Evolutionary conservation across 1,284 basidiomycete species (phyloP).

Genomic region (Sporisorium scitamineum): DNA sequence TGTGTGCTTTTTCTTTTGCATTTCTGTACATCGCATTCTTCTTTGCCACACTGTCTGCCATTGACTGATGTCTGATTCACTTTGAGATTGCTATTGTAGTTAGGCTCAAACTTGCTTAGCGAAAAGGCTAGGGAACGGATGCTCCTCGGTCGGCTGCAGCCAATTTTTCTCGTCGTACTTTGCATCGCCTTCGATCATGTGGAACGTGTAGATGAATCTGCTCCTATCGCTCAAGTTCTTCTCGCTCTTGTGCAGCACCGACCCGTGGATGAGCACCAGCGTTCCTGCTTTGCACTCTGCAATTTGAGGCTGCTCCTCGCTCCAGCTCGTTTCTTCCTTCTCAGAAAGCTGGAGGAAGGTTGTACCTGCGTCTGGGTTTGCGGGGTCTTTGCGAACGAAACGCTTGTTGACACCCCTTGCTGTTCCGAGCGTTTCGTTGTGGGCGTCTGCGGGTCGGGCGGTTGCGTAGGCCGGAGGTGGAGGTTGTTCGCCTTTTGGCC

Average conservation of each 20-base stretch:
- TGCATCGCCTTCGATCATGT: slow-evolving; percentile 63
- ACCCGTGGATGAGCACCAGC: slow-evolving; percentile 62
- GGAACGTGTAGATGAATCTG: slow-evolving; percentile 65
- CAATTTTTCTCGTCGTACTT: slow-evolving; percentile 60
- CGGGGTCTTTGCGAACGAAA: slow-evolving; percentile 47
- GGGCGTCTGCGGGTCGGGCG: slow-evolving; percentile 8
- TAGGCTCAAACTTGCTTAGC: not conserved
- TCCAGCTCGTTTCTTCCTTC: slow-evolving; percentile 52
- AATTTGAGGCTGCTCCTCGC: slow-evolving; percentile 24
- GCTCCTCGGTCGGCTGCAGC: slow-evolving; percentile 50
- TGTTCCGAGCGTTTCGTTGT: slow-evolving; percentile 26
- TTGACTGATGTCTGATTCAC: too few relatives aligned
- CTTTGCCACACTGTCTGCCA: not conserved
- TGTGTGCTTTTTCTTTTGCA: not conserved
- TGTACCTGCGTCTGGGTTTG: slow-evolving; percentile 44
- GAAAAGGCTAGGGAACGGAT: slow-evolving; percentile 53
- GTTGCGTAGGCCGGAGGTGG: not conserved
- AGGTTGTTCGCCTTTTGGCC: not conserved
- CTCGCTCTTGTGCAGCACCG: slow-evolving; percentile 60
- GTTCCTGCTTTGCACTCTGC: slow-evolving; percentile 58
- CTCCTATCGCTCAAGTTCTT: slow-evolving; percentile 50
- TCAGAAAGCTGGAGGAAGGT: slow-evolving; percentile 31
- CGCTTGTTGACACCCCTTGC: slow-evolving; percentile 57
- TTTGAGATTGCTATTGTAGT: not conserved
- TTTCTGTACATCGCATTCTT: not conserved